Evolutionary conservation across 805 yeast genomes (phyloP), one percentile per base, ranked within the genome.

Genomic region (Wickerhamomyces sydowiorum): DNA sequence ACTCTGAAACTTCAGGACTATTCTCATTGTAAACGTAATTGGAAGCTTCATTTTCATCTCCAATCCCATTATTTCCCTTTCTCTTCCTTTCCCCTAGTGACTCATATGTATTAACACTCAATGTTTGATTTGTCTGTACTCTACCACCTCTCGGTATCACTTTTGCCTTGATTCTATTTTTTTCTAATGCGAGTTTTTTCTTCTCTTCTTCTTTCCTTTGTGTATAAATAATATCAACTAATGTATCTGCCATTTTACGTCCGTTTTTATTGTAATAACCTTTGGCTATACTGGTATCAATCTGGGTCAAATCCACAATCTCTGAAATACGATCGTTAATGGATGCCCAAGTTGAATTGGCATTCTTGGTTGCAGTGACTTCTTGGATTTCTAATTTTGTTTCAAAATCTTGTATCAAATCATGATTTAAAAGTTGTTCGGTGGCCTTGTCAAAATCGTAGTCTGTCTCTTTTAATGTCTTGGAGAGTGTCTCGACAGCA

Each of bases 151-250:
- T 28, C 21, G 48, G 51, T 17, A 42, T 28, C 17, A 21, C 28
- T 8, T 46, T 35, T 36, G 42, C 8, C 21, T 17, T 36, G 27
- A 19, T 21, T 6, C 14, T 15, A 14, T 6, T 10, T 36, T 12
- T 14, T 25, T 21, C 7, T 21, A 32, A 22, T 7, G n/a, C 28
- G 3, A 19, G 19, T 22, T 24, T 24, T 15, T 37, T 12, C 20
- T 43, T 24, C 17, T 41, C 37, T 17, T 32, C 15, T 27, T 38
- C 41, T 24, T 32, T 41, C n/a, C 36, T 43, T 27, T 48, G 41
- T 18, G 48, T 47, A 30, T 39, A 42, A 3, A 72, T 56, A 1
- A 72, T 53, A 39, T 65, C 66, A 7, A 71, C 56, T 7, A 72
- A 50, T 3, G 75, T 61, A n/a, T 55, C 50, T 3, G 54, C 44